Evolutionary conservation across 495 filamentous ascomycete species (phyloP).

Genomic region (Chaetomidium leptoderma): DNA sequence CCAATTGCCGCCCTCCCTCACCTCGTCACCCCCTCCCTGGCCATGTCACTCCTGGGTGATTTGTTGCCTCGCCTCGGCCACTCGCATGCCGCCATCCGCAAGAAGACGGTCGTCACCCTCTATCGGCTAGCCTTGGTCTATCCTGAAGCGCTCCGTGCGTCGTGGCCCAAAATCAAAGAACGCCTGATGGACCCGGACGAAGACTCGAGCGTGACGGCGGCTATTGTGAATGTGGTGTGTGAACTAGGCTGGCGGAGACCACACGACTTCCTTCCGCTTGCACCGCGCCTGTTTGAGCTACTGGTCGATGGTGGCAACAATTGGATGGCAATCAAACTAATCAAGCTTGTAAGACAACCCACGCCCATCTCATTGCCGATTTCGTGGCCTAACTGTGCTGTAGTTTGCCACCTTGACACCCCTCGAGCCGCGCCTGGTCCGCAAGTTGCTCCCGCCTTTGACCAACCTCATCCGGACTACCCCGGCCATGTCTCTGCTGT

Average conservation of each 20-base stretch:
- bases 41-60: slow-evolving; percentile 81
- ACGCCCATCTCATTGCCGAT: not conserved
- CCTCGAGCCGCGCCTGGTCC: slow-evolving; percentile 82
- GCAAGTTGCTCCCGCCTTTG: slow-evolving; percentile 90
- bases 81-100: slow-evolving; percentile 74
- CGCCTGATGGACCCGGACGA: slow-evolving; percentile 84
- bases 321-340: slow-evolving; percentile 99
- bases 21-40: slow-evolving; percentile 83
- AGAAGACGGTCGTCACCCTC: slow-evolving; percentile 91
- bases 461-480: slow-evolving; percentile 91
- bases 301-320: slow-evolving; percentile 93
- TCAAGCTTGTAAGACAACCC: slow-evolving; percentile 70
- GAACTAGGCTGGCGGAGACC: slow-evolving; percentile 93
- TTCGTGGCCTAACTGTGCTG: slow-evolving; percentile 26
- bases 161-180: slow-evolving; percentile 96
- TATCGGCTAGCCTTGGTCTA: slow-evolving; percentile 91
- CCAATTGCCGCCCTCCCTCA: slow-evolving; percentile 86
- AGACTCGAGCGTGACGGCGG: slow-evolving; percentile 89
- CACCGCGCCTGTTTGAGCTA: slow-evolving; percentile 85
- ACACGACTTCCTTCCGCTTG: slow-evolving; percentile 86
- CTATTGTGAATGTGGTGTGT: slow-evolving; percentile 93
- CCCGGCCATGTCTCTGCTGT: slow-evolving; percentile 90
- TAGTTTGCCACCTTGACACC: slow-evolving; percentile 95
- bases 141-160: slow-evolving; percentile 83
- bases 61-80: slow-evolving; percentile 81